phyloP scores from a whole-genome alignment of 2,329 filamentous ascomycete genomes.

The Venturia aucupariae region DNA sequence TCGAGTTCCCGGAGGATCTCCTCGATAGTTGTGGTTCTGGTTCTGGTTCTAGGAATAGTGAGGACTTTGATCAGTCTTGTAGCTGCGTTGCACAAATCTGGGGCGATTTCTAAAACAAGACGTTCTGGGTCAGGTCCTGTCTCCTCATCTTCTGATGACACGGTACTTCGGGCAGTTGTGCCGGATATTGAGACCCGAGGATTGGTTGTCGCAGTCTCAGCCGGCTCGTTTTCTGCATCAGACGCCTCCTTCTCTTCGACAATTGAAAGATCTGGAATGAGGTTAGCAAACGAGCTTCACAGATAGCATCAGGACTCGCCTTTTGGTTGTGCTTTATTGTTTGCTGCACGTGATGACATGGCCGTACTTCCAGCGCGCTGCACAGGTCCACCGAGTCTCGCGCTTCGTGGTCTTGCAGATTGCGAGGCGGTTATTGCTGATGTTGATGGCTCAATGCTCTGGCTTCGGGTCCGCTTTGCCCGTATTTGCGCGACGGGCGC shows the following conservation, averaged over 20 bases:
- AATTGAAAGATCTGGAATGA: conserved; percentile 5
- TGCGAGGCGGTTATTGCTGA: neutral
- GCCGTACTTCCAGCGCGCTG: neutral
- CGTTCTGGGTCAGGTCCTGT: neutral
- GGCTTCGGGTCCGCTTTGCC: conserved; percentile 2
- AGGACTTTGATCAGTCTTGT: conserved; percentile 23
- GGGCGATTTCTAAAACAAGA: neutral
- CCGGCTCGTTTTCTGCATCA: neutral
- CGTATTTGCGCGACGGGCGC: neutral
- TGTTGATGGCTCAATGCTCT: neutral
- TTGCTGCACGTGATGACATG: neutral
- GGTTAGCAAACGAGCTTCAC: neutral
- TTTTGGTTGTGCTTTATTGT: neutral
- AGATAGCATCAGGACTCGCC: neutral
- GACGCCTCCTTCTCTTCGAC: conserved; percentile 5
- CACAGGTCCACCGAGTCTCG: neutral
- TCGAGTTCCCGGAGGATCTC: conserved; percentile 22
- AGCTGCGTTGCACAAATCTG: conserved; percentile 18
- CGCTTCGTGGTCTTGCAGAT: neutral
- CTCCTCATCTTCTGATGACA: conserved; percentile 6
- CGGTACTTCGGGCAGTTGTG: neutral
- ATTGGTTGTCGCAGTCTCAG: neutral
- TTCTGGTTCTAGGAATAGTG: conserved; percentile 20
- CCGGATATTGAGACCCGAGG: conserved; percentile 4
- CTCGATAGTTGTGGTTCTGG: neutral